A percentile compares a stretch with the other conserved stretches of the same genome.
Evolutionary conservation across 768 basidiomycete species (phyloP).

Genomic region (Tephrocybe sp.): DNA sequence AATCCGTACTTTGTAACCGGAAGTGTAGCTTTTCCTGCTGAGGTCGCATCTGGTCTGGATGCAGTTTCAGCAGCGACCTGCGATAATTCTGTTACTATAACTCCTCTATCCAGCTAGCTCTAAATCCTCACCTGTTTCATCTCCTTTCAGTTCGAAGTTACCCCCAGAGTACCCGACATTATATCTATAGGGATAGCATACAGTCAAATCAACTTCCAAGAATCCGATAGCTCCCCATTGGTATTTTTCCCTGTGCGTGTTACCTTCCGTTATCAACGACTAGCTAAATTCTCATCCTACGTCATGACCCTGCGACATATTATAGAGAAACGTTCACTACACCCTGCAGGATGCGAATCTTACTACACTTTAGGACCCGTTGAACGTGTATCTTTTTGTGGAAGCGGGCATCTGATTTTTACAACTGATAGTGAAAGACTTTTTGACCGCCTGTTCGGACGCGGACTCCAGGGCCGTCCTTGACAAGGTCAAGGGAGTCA

Average conservation of each 20-base stretch:
- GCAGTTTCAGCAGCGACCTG: no score
- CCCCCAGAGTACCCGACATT: conserved; percentile 26
- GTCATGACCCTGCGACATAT: no score
- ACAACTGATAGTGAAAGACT: no score
- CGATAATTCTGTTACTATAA: no score
- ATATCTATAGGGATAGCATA: conserved; percentile 23
- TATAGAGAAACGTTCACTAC: conserved; percentile 25
- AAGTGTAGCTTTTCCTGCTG: no score
- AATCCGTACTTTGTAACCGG: no score
- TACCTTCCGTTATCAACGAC: no score
- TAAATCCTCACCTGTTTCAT: neutral
- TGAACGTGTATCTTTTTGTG: conserved; percentile 27
- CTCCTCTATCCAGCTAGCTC: no score
- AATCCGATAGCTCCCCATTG: conserved; percentile 24
- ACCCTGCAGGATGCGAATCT: conserved; percentile 25
- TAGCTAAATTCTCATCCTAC: no score
- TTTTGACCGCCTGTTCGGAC: no score
- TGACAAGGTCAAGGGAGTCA: conserved; percentile 26
- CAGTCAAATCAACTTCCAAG: conserved; percentile 28
- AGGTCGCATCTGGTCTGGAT: no score
- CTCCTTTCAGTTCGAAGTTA: conserved; percentile 15
- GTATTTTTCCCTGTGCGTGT: conserved; percentile 28
- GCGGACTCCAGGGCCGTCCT: conserved; percentile 22
- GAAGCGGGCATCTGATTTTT: conserved; percentile 30
- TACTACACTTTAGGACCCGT: conserved; percentile 23